These are phyloP conservation scores for Trematosphaeria pertusa DNA, from an alignment of 2,329 filamentous ascomycete genomes.

Conservation along the genomic window DNA sequence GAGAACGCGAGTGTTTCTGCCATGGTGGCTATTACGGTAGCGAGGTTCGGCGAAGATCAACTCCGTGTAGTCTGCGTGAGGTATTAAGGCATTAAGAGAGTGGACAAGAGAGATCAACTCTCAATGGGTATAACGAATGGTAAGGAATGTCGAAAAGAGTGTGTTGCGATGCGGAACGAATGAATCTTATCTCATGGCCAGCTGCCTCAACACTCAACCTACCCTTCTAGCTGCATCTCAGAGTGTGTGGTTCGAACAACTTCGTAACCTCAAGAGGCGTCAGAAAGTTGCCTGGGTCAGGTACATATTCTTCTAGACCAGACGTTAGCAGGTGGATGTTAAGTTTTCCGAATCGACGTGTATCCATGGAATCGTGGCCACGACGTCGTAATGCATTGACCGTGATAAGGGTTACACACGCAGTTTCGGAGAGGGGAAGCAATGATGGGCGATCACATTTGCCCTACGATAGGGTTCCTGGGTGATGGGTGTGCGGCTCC, in stretches of 20 bases:
- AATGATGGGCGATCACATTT: not conserved
- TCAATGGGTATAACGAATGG: no score
- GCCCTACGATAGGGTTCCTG: not conserved
- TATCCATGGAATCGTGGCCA: not conserved
- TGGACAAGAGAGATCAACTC: conserved; percentile 22
- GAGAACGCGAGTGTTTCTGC: conserved; percentile 19
- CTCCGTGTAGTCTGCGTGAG: conserved; percentile 3
- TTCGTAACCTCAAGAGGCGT: conserved; percentile 5
- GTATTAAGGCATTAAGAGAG: conserved; percentile 17
- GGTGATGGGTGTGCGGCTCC: not conserved
- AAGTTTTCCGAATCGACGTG: conserved; percentile 8
- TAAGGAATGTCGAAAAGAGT: conserved; percentile 12
- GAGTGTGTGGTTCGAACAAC: conserved; percentile 3
- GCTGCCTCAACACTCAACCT: conserved; percentile 3
- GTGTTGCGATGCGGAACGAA: conserved; percentile 9
- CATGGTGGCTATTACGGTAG: conserved; percentile 22
- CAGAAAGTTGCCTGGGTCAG: conserved; percentile 12
- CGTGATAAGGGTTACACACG: not conserved
- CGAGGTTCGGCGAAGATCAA: conserved; percentile 15
- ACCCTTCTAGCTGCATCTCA: conserved; percentile 5
- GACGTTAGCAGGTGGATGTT: conserved; percentile 8
- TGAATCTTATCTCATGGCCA: conserved; percentile 2
- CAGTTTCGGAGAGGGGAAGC: not conserved
- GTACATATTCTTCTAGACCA: conserved; percentile 11
- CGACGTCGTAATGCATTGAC: conserved; percentile 8